A percentile compares a stretch with the other conserved stretches of the same genome.
phyloP scores from a whole-genome alignment of 805 yeast genomes.

The Ogataea polymorpha region DNA sequence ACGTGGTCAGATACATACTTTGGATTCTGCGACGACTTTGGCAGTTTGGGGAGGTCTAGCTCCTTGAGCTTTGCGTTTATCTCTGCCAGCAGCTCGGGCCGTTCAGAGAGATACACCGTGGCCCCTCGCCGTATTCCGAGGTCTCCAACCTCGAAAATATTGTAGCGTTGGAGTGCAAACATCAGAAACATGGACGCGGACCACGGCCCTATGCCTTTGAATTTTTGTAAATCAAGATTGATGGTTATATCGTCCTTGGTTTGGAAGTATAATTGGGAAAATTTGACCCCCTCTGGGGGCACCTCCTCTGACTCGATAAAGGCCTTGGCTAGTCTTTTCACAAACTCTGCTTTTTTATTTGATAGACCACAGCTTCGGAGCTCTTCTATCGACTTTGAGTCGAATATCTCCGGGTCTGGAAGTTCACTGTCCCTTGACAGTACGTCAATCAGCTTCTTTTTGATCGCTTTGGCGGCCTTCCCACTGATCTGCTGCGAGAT shows the following conservation, averaged over 20 bases:
- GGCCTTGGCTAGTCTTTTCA: slow-evolving; percentile 50
- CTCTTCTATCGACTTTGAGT: slow-evolving; percentile 40
- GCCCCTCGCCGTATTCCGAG: slow-evolving; percentile 84
- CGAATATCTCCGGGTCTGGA: slow-evolving; percentile 53
- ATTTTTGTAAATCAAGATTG: slow-evolving; percentile 18
- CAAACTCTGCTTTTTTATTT: slow-evolving; percentile 60
- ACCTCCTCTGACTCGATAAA: slow-evolving; percentile 35
- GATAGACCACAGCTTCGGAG: slow-evolving; percentile 70
- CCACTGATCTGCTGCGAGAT: slow-evolving; percentile 79
- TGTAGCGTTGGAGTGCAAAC: slow-evolving; percentile 62
- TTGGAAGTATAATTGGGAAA: slow-evolving; percentile 18
- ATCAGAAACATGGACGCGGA: slow-evolving; percentile 82
- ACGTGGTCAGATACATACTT: slow-evolving; percentile 51
- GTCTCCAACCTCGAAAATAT: slow-evolving; percentile 76
- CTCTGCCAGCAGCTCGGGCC: slow-evolving; percentile 47
- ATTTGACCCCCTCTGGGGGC: slow-evolving; percentile 17
- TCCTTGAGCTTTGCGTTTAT: slow-evolving; percentile 38
- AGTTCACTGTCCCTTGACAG: slow-evolving; percentile 24
- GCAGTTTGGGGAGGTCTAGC: slow-evolving; percentile 4
- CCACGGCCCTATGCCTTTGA: slow-evolving; percentile 84
- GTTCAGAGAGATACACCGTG: slow-evolving; percentile 53
- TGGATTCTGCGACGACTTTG: slow-evolving; percentile 6
- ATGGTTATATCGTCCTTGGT: slow-evolving; percentile 15
- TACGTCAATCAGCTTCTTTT: slow-evolving; percentile 30
- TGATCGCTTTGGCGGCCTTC: slow-evolving; percentile 70